Conservation (phyloP, 345 rosid genomes). For the Carallia pectinifolia region DNA sequence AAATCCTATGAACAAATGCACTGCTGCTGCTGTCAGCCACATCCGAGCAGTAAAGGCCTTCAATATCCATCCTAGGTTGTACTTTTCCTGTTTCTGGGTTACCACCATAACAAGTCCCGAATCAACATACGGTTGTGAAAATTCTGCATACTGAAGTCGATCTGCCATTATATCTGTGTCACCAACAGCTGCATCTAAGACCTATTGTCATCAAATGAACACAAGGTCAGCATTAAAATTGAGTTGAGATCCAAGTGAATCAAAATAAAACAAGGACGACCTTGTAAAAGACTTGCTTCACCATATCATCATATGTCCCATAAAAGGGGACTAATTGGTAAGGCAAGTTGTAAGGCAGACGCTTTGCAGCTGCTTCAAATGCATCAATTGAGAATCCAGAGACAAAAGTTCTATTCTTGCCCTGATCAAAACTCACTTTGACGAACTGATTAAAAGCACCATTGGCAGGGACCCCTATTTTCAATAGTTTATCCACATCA, state of each 20-base stretch:
- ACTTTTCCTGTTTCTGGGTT: conserved; percentile 14
- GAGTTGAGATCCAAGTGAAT: no score
- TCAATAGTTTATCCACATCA: conserved; percentile 15
- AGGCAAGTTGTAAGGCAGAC: conserved; percentile 22
- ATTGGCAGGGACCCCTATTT: conserved; percentile 33
- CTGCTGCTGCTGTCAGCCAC: conserved; percentile 27
- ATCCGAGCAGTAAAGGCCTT: conserved; percentile 22
- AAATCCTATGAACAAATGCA: conserved; percentile 27
- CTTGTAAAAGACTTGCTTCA: conserved; percentile 24
- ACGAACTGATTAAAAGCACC: conserved; percentile 33
- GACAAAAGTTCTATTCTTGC: conserved; percentile 6
- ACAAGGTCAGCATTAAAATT: neutral
- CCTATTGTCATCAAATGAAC: conserved; percentile 10
- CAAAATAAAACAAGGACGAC: neutral
- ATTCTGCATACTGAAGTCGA: conserved; percentile 22
- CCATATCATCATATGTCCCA: conserved; percentile 33
- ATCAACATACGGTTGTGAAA: conserved; percentile 34
- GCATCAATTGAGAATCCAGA: conserved; percentile 36
- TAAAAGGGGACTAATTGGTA: conserved; percentile 24
- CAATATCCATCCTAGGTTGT: conserved; percentile 27
- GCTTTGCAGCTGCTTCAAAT: conserved; percentile 23
- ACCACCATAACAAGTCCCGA: conserved; percentile 35
- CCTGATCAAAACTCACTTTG: conserved; percentile 13
- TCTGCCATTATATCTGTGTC: conserved; percentile 28
- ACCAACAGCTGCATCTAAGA: conserved; percentile 35